These are phyloP conservation scores for Candida michaelii DNA, from an alignment of 805 yeast genomes.

Conservation along the genomic window DNA sequence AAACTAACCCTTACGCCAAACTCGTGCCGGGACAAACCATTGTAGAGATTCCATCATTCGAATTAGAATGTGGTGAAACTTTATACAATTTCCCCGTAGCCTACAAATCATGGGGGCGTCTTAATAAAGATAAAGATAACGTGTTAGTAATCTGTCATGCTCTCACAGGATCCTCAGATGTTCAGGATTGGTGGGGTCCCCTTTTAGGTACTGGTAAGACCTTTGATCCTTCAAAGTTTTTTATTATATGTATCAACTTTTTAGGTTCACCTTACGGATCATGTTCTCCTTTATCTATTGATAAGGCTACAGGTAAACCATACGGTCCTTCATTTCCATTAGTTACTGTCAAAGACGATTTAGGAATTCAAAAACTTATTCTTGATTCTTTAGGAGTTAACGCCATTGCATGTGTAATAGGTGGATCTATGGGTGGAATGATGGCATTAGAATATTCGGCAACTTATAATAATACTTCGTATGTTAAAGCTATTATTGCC, in stretches of 20 bases:
- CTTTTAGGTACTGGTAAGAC: conserved; percentile 81
- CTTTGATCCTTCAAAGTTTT: conserved; percentile 86
- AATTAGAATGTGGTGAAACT: conserved; percentile 79
- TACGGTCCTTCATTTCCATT: conserved; percentile 96
- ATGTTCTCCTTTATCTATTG: conserved; percentile 84
- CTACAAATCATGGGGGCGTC: conserved; percentile 91
- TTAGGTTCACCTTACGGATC: conserved; percentile 96
- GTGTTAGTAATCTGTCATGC: conserved; percentile 95
- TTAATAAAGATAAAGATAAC: conserved; percentile 69
- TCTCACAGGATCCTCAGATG: conserved; percentile 92
- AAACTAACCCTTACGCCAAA: conserved; percentile 63
- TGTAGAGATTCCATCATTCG: conserved; percentile 70
- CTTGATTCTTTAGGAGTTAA: conserved; percentile 79
- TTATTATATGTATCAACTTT: conserved; percentile 86
- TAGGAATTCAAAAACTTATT: conserved; percentile 70
- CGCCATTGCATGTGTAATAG: conserved; percentile 79
- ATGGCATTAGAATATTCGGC: conserved; percentile 81
- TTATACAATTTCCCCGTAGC: conserved; percentile 83
- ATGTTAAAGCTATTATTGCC: conserved; percentile 72
- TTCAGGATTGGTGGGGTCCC: conserved; percentile 99
- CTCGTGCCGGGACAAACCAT: conserved; percentile 77
- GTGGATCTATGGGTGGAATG: conserved; percentile 99
- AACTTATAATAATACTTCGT: conserved; percentile 59
- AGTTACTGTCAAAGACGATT: conserved; percentile 92
- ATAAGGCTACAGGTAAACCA: conserved; percentile 68